Evolutionary conservation across 129 eudicot species (phyloP).

Genomic region (Saussurea involucrata): DNA sequence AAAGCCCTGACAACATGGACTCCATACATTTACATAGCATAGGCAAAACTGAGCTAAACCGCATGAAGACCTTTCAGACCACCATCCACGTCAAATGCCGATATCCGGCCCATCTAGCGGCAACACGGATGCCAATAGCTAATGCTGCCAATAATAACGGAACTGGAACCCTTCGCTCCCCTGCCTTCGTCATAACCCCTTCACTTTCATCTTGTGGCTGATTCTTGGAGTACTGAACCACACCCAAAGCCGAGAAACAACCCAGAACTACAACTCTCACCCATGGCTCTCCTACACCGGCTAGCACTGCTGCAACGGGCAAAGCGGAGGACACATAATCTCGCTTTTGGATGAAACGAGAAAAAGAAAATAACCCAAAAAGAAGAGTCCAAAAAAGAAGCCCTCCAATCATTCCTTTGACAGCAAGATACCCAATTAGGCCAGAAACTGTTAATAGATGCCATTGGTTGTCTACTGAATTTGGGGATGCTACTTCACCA

Average conservation of each 20-base stretch:
- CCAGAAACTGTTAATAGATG: constrained; percentile 70
- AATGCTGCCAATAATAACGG: constrained; percentile 77
- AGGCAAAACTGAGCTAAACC: constrained; percentile 13
- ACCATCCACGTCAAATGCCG: constrained; percentile 98
- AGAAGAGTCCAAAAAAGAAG: constrained; percentile 61
- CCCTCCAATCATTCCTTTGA: constrained; percentile 64
- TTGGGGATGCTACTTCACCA: constrained; percentile 67
- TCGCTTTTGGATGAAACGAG: constrained; percentile 59
- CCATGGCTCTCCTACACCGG: constrained; percentile 94
- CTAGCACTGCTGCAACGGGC: constrained; percentile 81
- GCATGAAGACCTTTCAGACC: constrained; percentile 31
- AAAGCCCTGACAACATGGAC: constrained; percentile 5
- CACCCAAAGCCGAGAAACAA: constrained; percentile 49
- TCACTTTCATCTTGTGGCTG: constrained; percentile 29
- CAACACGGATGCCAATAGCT: constrained; percentile 80
- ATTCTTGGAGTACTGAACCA: constrained; percentile 41
- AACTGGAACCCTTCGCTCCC: constrained; percentile 50
- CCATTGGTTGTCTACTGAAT: constrained; percentile 73
- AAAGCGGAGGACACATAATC: constrained; percentile 73
- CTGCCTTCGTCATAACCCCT: constrained; percentile 6
- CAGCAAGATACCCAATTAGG: constrained; percentile 66
- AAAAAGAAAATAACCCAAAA: constrained; percentile 55
- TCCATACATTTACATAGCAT: constrained; percentile 17
- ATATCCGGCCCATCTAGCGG: constrained; percentile 88
- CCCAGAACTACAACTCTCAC: constrained; percentile 50